phyloP scores from a whole-genome alignment of 352 stramenopile genomes.

The Aphanomyces invadans region DNA sequence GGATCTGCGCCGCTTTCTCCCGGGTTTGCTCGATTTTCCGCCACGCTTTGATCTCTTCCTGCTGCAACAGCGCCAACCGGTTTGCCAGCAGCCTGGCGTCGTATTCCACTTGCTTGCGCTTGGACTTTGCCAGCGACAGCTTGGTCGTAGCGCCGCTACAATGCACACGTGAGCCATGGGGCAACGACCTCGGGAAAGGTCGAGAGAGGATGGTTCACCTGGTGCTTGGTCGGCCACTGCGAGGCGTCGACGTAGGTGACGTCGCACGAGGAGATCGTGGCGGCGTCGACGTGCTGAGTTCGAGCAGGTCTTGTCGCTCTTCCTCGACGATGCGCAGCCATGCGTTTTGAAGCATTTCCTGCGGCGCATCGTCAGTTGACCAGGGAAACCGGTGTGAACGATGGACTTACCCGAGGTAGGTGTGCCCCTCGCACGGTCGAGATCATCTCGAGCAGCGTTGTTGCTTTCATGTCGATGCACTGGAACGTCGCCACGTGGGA shows the following conservation, averaged over 20 bases:
- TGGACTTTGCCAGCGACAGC: conserved; percentile 35
- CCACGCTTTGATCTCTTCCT: conserved; percentile 67
- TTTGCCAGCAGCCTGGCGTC: conserved; percentile 70
- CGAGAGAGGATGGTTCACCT: too few species aligned
- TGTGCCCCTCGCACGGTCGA: conserved; percentile 2
- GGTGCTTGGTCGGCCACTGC: neutral
- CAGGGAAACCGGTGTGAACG: neutral
- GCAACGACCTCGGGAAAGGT: too few species aligned
- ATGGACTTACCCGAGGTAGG: neutral
- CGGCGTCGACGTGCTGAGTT: conserved; percentile 16
- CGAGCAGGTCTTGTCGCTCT: conserved; percentile 13
- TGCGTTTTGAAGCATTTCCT: conserved; percentile 19
- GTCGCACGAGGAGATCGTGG: conserved; percentile 8
- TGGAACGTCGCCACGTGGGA: neutral
- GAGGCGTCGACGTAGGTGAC: neutral
- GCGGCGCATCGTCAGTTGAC: neutral
- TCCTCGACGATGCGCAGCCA: conserved; percentile 19
- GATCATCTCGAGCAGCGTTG: conserved; percentile 19
- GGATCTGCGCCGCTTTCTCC: conserved; percentile 58
- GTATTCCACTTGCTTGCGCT: conserved; percentile 64
- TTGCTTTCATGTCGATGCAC: conserved; percentile 20
- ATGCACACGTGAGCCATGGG: neutral
- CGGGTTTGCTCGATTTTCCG: conserved; percentile 76
- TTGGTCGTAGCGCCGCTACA: conserved; percentile 10
- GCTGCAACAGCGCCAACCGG: conserved; percentile 54